Base-by-base conservation (phyloP, 2,329 filamentous ascomycete genomes). In the Fusarium sororula region DNA sequence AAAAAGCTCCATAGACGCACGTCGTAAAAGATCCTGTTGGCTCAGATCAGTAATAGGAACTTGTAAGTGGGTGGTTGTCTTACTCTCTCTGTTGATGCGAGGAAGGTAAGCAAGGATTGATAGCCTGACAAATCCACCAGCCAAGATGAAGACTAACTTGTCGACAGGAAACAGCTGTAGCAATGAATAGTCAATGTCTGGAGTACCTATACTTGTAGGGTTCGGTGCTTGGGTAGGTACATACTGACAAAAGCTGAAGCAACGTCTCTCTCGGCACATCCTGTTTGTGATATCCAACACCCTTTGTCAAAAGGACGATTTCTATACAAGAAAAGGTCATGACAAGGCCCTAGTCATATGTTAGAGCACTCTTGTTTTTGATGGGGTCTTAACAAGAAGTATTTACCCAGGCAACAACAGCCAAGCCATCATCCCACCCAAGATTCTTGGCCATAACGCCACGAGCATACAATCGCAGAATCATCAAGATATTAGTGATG, bases 51-150 rank as follows among this genome's bases (percentile, higher is more conserved):
- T 22, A 41, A 37, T 6, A 18, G 11, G 17, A 41, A 32, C 15
- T n/a, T 10, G 24, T 4, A 53, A 20, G 24, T 24, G 14, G 7
- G 22, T 22, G 37, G 14, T 17, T 15, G 3, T 20, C 74, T 45
- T 72, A 78, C 76, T 65, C 22, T 75, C 65, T 68, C 56, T 68
- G 26, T 68, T 69, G 8, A 77, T 50, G 10, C 75, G 76, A 50
- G 75, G 69, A 20, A 78, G 64, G 44, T 63, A 78, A 24, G 68
- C 57, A 24, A 78, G 45, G 32, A 78, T 75, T 8, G 76, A 78
- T 14, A 78, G 54, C 37, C 75, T 70, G 32, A 76, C 76, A 63
- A 78, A 69, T 10, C 76, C 75, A 13, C 55, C 60, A 2, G 66
- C 61, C n/a, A 66, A 22, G 44, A 78, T 63, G 56, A 76, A 78